These are phyloP conservation scores for Polygonum aviculare DNA, from an alignment of 148 eudicot genomes.

Conservation along the genomic window DNA sequence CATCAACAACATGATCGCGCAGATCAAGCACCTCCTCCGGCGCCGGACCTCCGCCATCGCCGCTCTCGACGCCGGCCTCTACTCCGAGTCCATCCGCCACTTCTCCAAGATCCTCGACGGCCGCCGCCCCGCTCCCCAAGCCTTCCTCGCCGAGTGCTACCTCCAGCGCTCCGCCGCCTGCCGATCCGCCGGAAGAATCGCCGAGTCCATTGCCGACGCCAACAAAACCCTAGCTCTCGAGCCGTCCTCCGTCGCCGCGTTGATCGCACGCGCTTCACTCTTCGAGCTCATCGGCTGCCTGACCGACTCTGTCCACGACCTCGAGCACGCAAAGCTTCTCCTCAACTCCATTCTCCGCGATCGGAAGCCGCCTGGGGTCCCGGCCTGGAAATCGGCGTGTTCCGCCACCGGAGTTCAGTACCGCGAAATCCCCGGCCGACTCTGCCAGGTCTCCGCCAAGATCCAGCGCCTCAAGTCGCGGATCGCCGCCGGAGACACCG, in stretches of 20 bases:
- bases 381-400: constrained; percentile 51
- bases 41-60: constrained; percentile 84
- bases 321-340: constrained; percentile 78
- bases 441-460: constrained; percentile 39
- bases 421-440: constrained; percentile 70
- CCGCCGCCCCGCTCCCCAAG: constrained; percentile 83
- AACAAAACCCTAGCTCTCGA: constrained; percentile 71
- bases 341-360: constrained; percentile 73
- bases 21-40: constrained; percentile 80
- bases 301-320: constrained; percentile 84
- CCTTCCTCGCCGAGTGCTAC: constrained; percentile 83
- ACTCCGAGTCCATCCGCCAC: constrained; percentile 77
- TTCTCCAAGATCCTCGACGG: constrained; percentile 86
- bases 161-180: constrained; percentile 70
- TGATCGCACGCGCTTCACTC: constrained; percentile 52
- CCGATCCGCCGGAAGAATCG: constrained; percentile 49
- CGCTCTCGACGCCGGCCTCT: constrained; percentile 77
- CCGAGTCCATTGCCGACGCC: constrained; percentile 74
- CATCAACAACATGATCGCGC: constrained; percentile 55
- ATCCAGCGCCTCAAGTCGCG: constrained; percentile 64
- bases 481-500: constrained; percentile 70
- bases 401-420: constrained; percentile 37
- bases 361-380: constrained; percentile 61
- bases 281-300: constrained; percentile 73
- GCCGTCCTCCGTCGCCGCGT: constrained; percentile 56